Evolutionary conservation across 2,329 filamentous ascomycete species (phyloP).

Genomic region (Sclerotinia glacialis): DNA sequence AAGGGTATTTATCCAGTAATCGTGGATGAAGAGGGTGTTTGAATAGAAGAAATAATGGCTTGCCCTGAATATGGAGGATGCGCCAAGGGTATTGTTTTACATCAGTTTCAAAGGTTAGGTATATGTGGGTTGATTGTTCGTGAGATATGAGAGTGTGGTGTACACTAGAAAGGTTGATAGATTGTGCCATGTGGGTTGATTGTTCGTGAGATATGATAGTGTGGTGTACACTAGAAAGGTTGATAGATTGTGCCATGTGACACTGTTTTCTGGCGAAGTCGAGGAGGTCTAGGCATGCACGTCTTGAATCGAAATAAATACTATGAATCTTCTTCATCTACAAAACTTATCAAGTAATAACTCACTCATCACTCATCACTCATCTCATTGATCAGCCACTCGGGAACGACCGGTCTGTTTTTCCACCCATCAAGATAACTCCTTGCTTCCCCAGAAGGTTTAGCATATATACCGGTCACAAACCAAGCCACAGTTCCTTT

Average conservation of each 20-base stretch:
- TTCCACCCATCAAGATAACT: slow-evolving; percentile 62
- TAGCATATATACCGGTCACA: slow-evolving; percentile 67
- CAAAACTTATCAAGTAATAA: not conserved
- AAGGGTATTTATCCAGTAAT: slow-evolving; percentile 15
- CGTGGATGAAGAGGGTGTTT: not conserved
- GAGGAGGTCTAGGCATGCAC: not conserved
- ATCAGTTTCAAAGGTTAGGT: not conserved
- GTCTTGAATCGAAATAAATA: not conserved
- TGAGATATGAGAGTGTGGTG: not conserved
- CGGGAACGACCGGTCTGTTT: slow-evolving; percentile 54
- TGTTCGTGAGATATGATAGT: not conserved
- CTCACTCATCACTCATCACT: not conserved
- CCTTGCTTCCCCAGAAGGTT: slow-evolving; percentile 54
- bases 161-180: not conserved
- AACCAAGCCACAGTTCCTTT: slow-evolving; percentile 62
- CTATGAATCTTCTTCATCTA: not conserved
- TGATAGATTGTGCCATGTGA: not conserved
- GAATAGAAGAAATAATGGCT: not conserved
- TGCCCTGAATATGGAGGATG: not conserved
- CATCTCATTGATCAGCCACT: slow-evolving; percentile 52
- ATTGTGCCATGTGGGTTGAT: not conserved
- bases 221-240: not conserved
- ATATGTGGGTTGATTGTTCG: not conserved
- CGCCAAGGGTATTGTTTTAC: too few species aligned
- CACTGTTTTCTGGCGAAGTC: not conserved